A percentile compares a stretch with the other conserved stretches of the same genome.
Conservation (phyloP, 140 eudicot genomes). For the Ambrosia hybrid region DNA sequence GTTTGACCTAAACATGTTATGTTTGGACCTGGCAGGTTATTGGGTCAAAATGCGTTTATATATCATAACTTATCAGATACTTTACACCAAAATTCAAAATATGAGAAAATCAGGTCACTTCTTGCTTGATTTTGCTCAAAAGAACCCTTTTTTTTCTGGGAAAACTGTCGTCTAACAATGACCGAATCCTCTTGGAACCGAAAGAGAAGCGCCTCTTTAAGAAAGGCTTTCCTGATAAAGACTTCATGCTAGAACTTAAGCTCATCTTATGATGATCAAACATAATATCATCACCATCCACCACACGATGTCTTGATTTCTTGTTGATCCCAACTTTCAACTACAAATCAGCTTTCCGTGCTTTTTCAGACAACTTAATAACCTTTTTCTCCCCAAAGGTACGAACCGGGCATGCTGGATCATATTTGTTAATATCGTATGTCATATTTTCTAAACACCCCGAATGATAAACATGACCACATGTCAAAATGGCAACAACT, state of each 20-base stretch:
- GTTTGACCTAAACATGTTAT: too few relatives aligned
- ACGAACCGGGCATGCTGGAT: slow-evolving; percentile 94
- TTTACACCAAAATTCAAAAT: slow-evolving; percentile 31
- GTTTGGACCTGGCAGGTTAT: too few relatives aligned
- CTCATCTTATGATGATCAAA: slow-evolving; percentile 52
- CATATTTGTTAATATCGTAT: slow-evolving; percentile 75
- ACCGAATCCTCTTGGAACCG: slow-evolving; percentile 57
- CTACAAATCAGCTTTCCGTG: slow-evolving; percentile 65
- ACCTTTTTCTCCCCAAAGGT: slow-evolving; percentile 84
- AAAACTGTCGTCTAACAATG: slow-evolving; percentile 46
- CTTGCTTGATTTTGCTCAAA: slow-evolving; percentile 81
- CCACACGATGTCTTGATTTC: slow-evolving; percentile 61
- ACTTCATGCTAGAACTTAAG: slow-evolving; percentile 66
- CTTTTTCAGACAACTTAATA: slow-evolving; percentile 66
- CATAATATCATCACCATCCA: slow-evolving; percentile 41
- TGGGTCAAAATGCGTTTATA: too few relatives aligned
- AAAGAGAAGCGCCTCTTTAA: slow-evolving; percentile 78
- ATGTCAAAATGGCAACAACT: slow-evolving; percentile 79
- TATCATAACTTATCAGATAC: too few relatives aligned
- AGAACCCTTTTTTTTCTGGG: slow-evolving; percentile 58
- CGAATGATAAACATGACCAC: slow-evolving; percentile 95
- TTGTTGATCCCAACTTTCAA: slow-evolving; percentile 53
- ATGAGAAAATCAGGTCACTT: slow-evolving; percentile 39
- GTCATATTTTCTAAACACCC: slow-evolving; percentile 93
- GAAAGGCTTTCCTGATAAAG: slow-evolving; percentile 65